Conservation (phyloP, 768 basidiomycete genomes). For the Vishniacozyma victoriae region DNA sequence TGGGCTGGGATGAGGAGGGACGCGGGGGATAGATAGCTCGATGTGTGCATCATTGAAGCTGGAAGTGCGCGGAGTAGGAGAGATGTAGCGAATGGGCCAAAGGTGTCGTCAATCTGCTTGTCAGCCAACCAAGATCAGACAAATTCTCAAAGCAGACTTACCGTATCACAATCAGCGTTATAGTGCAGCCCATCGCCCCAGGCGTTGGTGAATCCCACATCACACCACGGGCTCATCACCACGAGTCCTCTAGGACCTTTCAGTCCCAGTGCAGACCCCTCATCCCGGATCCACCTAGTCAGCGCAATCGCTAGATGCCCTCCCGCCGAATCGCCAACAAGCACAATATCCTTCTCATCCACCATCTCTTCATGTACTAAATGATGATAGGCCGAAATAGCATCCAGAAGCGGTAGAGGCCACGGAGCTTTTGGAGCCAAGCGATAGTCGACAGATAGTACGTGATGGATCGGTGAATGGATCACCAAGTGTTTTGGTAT, state of each 20-base stretch:
- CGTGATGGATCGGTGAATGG: slow-evolving; percentile 33
- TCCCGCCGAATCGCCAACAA: slow-evolving; percentile 83
- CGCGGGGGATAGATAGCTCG: slow-evolving; percentile 32
- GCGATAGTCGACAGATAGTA: slow-evolving; percentile 68
- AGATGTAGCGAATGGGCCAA: slow-evolving; percentile 37
- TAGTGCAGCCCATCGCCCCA: slow-evolving; percentile 29
- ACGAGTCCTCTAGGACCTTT: slow-evolving; percentile 67
- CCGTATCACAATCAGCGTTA: slow-evolving; percentile 28
- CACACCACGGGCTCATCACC: slow-evolving; percentile 89
- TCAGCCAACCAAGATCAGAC: slow-evolving; percentile 2
- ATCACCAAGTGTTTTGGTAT: slow-evolving; percentile 29
- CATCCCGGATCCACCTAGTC: slow-evolving; percentile 85
- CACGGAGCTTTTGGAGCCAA: slow-evolving; percentile 90
- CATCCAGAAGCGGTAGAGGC: slow-evolving; percentile 81
- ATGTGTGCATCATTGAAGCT: slow-evolving; percentile 22
- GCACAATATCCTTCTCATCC: slow-evolving; percentile 71
- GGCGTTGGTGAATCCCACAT: slow-evolving; percentile 53
- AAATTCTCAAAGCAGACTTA: slow-evolving; percentile 7
- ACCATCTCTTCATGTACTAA: slow-evolving; percentile 71
- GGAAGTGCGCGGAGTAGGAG: slow-evolving; percentile 36
- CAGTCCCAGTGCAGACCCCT: slow-evolving; percentile 58
- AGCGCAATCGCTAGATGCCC: slow-evolving; percentile 78
- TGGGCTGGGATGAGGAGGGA: slow-evolving; percentile 15
- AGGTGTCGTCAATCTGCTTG: slow-evolving; percentile 35
- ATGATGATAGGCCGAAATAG: slow-evolving; percentile 75